These are phyloP conservation scores for Komagataella phaffii DNA, from an alignment of 805 yeast genomes.

Conservation along the genomic window DNA sequence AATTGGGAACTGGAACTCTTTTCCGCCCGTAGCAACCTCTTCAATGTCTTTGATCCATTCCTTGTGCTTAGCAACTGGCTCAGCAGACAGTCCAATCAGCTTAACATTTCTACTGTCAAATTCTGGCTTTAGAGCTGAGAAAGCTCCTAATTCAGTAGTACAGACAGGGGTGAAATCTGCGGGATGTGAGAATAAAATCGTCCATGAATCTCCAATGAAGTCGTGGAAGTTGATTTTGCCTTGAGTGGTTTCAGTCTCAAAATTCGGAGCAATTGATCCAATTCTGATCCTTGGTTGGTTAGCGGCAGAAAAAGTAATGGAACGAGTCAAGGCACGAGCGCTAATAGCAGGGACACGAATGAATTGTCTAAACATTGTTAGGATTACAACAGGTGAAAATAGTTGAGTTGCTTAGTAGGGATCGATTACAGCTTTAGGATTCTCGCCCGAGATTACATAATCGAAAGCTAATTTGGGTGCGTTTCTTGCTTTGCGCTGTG, in stretches of 20 bases:
- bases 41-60: conserved; percentile 89
- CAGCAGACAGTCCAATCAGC: conserved; percentile 84
- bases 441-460: background rate
- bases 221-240: conserved; percentile 84
- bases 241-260: conserved; percentile 67
- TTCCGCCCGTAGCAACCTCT: conserved; percentile 56
- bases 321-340: background rate
- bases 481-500: background rate
- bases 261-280: conserved; percentile 81
- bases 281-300: conserved; percentile 58
- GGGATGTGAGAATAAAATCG: conserved; percentile 84
- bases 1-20: conserved; percentile 75
- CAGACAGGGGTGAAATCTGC: conserved; percentile 96
- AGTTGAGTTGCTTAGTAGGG: background rate
- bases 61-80: conserved; percentile 65
- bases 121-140: conserved; percentile 80
- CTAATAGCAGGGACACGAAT: background rate
- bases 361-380: background rate
- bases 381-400: background rate
- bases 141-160: conserved; percentile 92
- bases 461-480: background rate
- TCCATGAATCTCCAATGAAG: conserved; percentile 78
- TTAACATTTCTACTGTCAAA: conserved; percentile 76
- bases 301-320: conserved; percentile 32
- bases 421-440: background rate